Evolutionary conservation across 1,139 yeast species (phyloP), one percentile per base, ranked within the genome.

Genomic region (Magnusiomyces clavatus): DNA sequence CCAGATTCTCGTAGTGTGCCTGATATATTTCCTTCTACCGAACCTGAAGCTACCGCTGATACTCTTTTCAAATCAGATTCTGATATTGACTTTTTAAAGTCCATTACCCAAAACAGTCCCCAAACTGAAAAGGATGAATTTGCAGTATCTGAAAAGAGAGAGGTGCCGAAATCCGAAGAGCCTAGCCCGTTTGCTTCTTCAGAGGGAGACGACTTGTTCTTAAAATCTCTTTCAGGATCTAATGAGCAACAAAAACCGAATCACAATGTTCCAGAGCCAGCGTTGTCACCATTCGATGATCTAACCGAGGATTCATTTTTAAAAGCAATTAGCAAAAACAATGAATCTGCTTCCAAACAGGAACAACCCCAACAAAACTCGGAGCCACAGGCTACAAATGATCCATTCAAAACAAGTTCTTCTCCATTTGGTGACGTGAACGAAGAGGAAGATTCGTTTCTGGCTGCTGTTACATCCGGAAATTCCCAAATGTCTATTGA

Each of bases 391-490:
- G 39, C n/a, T 37, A 37, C 39, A n/a, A 14, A 5, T 10, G n/a
- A 13, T 37, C 39, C 39, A 37, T 37, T 14, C 10, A 4, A 37
- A 20, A 41, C 20, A 14, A 41, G 20, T 11, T 2, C 36, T 11
- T 43, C 37, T 8, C 37, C 36, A 29, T 43, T 43, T 43, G 46
- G 46, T 37, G 46, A 43, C 12, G 14, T 37, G 6, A 43, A 41
- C 13, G 44, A 41, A 8, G 31, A 24, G 8, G 31, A 24, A 16
- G 31, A 20, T 12, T 19, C n/a, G 6, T 41, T 41, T 14, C 12
- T 41, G 44, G n/a, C 44, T 13, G 44, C 44, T 41, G 29, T 41
- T 16, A 41, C n/a, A 19, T 19, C 31, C 10, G 6, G 31, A 5
- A 24, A 24, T 8, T 8, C 8, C 8, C 31, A 24, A 24, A 24